phyloP scores from a whole-genome alignment of 192 early-diverging fungal genomes.

The Paraglomus occultum region DNA sequence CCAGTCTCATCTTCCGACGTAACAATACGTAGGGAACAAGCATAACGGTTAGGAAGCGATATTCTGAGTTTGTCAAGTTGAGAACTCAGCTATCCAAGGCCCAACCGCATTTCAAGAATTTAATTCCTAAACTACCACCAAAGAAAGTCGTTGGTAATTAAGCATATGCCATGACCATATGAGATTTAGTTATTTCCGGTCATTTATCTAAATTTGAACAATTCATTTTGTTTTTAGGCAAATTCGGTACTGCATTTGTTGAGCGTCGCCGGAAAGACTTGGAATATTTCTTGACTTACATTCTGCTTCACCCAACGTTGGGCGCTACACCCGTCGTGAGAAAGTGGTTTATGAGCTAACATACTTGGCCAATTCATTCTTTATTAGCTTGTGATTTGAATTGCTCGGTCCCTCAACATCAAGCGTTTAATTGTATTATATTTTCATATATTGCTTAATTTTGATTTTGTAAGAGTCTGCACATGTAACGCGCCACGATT shows the following conservation, averaged over 20 bases:
- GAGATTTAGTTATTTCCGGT: not conserved
- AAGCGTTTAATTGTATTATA: no score
- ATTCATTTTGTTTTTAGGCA: conserved; percentile 7
- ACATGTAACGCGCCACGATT: no score
- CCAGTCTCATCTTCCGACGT: not conserved
- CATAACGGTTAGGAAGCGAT: conserved; percentile 39
- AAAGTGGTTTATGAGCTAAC: conserved; percentile 34
- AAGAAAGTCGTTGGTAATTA: conserved; percentile 39
- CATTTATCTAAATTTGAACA: not conserved
- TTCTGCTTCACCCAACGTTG: conserved; percentile 42
- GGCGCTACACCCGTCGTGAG: conserved; percentile 39
- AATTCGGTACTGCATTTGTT: conserved; percentile 44
- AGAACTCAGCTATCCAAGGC: conserved; percentile 31
- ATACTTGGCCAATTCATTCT: no score
- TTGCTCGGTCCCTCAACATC: no score
- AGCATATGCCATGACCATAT: not conserved
- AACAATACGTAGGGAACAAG: conserved; percentile 27
- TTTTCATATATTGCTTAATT: no score
- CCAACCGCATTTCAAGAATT: conserved; percentile 36
- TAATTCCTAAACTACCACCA: conserved; percentile 45
- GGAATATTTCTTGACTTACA: conserved; percentile 48
- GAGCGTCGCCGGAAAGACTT: conserved; percentile 42
- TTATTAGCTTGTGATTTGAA: no score
- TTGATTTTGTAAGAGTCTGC: no score
- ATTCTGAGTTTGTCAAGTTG: conserved; percentile 45